A percentile compares a stretch with the other conserved stretches of the same genome.
These are phyloP conservation scores for Coprinellus micaceus DNA, from an alignment of 768 basidiomycete genomes.

Conservation along the genomic window DNA sequence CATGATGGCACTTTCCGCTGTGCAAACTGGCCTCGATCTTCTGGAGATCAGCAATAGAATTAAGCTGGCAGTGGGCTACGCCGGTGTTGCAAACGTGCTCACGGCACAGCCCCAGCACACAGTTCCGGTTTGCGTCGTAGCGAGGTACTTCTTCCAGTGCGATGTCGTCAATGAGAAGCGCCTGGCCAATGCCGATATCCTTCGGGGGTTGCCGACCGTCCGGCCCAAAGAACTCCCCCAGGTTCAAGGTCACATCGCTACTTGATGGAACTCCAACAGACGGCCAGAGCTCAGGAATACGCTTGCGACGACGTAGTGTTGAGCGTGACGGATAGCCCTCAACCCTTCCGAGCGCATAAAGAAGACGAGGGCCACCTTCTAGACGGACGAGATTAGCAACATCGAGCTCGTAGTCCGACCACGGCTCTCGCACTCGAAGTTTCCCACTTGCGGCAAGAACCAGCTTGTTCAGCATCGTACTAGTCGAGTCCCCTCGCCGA, in stretches of 20 bases:
- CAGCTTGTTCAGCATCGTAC: not conserved
- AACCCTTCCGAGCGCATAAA: slow-evolving; percentile 24
- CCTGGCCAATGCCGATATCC: slow-evolving; percentile 12
- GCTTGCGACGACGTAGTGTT: slow-evolving; percentile 11
- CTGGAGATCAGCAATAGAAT: slow-evolving; percentile 4
- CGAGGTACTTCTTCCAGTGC: slow-evolving; percentile 20
- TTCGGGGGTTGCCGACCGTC: not conserved
- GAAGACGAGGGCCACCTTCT: slow-evolving; percentile 21
- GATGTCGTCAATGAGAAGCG: slow-evolving; percentile 25
- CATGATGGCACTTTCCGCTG: slow-evolving; percentile 14
- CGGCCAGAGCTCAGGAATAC: slow-evolving; percentile 14
- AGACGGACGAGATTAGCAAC: slow-evolving; percentile 24
- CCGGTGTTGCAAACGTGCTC: too few relatives aligned
- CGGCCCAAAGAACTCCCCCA: slow-evolving; percentile 13
- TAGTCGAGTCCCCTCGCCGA: not conserved
- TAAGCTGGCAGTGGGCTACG: slow-evolving; percentile 10
- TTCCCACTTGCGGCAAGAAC: not conserved
- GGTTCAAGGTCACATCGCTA: slow-evolving; percentile 13
- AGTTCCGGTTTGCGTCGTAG: slow-evolving; percentile 11
- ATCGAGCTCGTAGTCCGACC: slow-evolving; percentile 22
- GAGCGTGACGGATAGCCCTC: slow-evolving; percentile 18
- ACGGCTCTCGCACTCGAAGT: too few relatives aligned
- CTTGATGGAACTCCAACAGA: slow-evolving; percentile 14
- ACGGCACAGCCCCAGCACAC: slow-evolving; percentile 23
- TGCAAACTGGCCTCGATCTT: not conserved